A percentile compares a stretch with the other conserved stretches of the same genome.
phyloP scores from a whole-genome alignment of 2,329 filamentous ascomycete genomes.

The Cladorrhinum sp. region DNA sequence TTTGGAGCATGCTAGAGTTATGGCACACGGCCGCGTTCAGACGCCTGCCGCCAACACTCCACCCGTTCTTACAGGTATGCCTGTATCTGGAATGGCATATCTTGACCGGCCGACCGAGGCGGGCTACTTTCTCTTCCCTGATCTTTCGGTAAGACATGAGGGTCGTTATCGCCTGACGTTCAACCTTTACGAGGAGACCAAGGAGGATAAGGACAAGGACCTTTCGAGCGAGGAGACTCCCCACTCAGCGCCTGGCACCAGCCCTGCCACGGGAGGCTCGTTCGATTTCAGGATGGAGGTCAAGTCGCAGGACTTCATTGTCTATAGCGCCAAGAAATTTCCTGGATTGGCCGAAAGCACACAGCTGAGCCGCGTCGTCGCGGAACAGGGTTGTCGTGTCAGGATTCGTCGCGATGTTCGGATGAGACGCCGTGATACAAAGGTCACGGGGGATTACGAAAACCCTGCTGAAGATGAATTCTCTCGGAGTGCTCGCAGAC shows the following conservation, averaged over 20 bases:
- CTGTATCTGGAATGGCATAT: slow-evolving; percentile 93
- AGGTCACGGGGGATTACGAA: slow-evolving; percentile 30
- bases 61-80: slow-evolving; percentile 88
- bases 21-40: slow-evolving; percentile 76
- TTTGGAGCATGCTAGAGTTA: slow-evolving; percentile 77
- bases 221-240: slow-evolving; percentile 36
- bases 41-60: slow-evolving; percentile 65
- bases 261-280: slow-evolving; percentile 43
- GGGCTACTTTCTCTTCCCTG: slow-evolving; percentile 97
- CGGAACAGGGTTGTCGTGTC: slow-evolving; percentile 94
- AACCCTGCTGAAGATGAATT: slow-evolving; percentile 32
- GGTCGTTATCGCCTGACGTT: slow-evolving; percentile 90
- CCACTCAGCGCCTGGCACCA: slow-evolving; percentile 35
- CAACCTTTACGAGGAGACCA: slow-evolving; percentile 89
- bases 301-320: slow-evolving; percentile 80
- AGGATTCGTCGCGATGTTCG: slow-evolving; percentile 79
- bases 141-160: slow-evolving; percentile 92
- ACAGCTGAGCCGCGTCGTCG: slow-evolving; percentile 80
- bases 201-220: slow-evolving; percentile 78
- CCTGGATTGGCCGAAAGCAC: slow-evolving; percentile 91
- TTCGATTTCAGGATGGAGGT: slow-evolving; percentile 88
- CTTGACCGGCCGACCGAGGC: slow-evolving; percentile 76
- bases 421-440: slow-evolving; percentile 51
- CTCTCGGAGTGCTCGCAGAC: slow-evolving; percentile 25
- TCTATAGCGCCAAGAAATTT: slow-evolving; percentile 98